Evolutionary conservation across 768 basidiomycete genomes (phyloP), one percentile per base, ranked within the genome.

Genomic region (Basidioascus undulatus): DNA sequence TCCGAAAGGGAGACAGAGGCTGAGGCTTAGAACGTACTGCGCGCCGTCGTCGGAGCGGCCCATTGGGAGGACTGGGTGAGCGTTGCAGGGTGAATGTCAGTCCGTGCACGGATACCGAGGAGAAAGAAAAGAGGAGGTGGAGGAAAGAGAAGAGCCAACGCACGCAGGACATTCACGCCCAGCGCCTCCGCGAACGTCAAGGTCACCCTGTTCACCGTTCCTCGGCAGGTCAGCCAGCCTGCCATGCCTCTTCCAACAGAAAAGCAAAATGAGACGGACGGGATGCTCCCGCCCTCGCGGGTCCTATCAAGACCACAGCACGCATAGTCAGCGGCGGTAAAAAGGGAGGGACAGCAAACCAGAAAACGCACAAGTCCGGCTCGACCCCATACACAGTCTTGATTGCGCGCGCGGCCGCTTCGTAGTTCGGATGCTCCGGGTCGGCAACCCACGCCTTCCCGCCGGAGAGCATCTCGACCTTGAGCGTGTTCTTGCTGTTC

Each of bases 11-110:
- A 15, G 28, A 30, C 28, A 15, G 28, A 30, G 28, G 28, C 28
- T 23, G 20, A 18, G 5, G 13, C 18, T 10, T 32, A 33, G 13
- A 1, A 70, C 77, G 47, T 53, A 82, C 76, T 84, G 82, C 32
- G 83, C 80, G 49, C 87, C 89, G 48, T 96, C 89, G 53, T 94
- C 84, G 2, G 81, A 80, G 37, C 87, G 66, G 2, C 84, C 84
- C 75, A 89, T 5, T 31, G 43, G 7, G 40, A 36, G 5, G 45
- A 32, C 10, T 44, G 37, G 26, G 39, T 4, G 5, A 4, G n/a
- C n/a, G n/a, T n/a, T n/a, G n/a, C n/a, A 16, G 5, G 0, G 20
- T 9, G n/a, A 49, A 20, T 11, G 19, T 7, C 16, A 24, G 37
- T 13, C 8, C 7, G 13, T 9, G 26, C n/a, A 39, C 10, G 26